A percentile compares a stretch with the other conserved stretches of the same genome.
phyloP scores from a whole-genome alignment of 2,329 filamentous ascomycete species.

The Phyllosticta capitalensis region DNA sequence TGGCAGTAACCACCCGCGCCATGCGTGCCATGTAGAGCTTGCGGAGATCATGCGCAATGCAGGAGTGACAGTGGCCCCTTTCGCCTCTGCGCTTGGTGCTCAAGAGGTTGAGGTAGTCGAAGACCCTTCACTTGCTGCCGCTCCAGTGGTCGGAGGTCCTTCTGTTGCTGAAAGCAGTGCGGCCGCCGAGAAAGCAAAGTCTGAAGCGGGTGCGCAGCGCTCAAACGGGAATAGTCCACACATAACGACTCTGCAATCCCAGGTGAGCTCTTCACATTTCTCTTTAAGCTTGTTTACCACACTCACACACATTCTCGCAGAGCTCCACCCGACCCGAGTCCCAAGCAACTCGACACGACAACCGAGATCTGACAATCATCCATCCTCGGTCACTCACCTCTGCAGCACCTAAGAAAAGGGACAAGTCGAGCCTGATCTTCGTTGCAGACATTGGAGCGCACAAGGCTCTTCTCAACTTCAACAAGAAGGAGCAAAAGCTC shows the following conservation, averaged over 20 bases:
- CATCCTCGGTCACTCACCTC: neutral
- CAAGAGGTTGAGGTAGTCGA: neutral
- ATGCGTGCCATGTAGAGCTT: neutral
- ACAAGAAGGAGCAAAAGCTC: neutral
- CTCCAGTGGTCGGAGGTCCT: no score
- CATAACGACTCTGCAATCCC: no score
- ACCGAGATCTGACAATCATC: neutral
- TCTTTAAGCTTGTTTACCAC: no score
- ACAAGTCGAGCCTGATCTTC: neutral
- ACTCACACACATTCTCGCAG: no score
- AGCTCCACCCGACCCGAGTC: no score
- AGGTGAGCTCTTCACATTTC: no score
- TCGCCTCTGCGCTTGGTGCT: neutral
- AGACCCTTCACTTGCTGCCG: neutral
- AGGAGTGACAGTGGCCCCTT: neutral
- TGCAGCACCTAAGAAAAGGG: neutral
- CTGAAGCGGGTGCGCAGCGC: no score
- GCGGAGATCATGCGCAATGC: neutral
- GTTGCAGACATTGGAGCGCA: neutral
- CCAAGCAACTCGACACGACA: no score
- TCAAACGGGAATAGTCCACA: no score
- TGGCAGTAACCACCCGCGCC: neutral
- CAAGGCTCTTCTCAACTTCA: neutral
- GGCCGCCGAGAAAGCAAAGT: no score
- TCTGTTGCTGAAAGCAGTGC: no score